These are phyloP conservation scores for Talaromyces sp. DNA, from an alignment of 2,329 filamentous ascomycete species.

Conservation along the genomic window DNA sequence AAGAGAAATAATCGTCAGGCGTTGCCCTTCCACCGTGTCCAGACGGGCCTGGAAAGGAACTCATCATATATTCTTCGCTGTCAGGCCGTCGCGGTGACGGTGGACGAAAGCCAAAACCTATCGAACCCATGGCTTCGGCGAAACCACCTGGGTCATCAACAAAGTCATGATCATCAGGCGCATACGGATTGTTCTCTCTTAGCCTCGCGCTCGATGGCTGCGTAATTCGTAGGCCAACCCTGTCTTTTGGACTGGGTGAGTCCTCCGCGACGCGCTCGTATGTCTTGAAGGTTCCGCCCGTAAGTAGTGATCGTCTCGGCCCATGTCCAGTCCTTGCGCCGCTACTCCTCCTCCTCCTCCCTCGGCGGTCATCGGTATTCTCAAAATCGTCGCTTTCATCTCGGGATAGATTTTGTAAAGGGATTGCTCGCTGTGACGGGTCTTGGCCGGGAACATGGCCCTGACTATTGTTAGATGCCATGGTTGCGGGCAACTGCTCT, in stretches of 20 bases:
- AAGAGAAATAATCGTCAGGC: constrained; percentile 55
- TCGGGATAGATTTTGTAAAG: constrained; percentile 61
- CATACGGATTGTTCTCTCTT: constrained; percentile 23
- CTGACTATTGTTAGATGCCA: constrained; percentile 40
- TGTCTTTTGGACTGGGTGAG: constrained; percentile 47
- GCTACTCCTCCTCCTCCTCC: constrained; percentile 29
- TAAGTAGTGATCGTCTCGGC: constrained; percentile 41
- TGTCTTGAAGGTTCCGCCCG: constrained; percentile 39
- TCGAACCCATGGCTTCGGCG: constrained; percentile 41
- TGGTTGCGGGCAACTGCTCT: constrained; percentile 35
- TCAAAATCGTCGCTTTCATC: constrained; percentile 30
- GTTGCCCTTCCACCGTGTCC: constrained; percentile 34
- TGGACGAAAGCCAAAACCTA: constrained; percentile 40
- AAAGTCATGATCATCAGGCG: constrained; percentile 25
- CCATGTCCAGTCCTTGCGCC: constrained; percentile 38
- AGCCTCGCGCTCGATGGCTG: constrained; percentile 26
- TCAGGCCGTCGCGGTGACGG: constrained; percentile 23
- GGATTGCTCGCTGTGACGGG: constrained; percentile 58
- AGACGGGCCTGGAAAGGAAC: constrained; percentile 10
- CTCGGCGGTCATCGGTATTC: constrained; percentile 28
- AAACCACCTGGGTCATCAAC: constrained; percentile 39
- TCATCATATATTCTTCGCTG: constrained; percentile 26
- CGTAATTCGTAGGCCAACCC: constrained; percentile 21
- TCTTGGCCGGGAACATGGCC: constrained; percentile 24
- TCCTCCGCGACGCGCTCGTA: constrained; percentile 55